phyloP scores from a whole-genome alignment of 129 eudicot species.

The Helianthus tuberosus region DNA sequence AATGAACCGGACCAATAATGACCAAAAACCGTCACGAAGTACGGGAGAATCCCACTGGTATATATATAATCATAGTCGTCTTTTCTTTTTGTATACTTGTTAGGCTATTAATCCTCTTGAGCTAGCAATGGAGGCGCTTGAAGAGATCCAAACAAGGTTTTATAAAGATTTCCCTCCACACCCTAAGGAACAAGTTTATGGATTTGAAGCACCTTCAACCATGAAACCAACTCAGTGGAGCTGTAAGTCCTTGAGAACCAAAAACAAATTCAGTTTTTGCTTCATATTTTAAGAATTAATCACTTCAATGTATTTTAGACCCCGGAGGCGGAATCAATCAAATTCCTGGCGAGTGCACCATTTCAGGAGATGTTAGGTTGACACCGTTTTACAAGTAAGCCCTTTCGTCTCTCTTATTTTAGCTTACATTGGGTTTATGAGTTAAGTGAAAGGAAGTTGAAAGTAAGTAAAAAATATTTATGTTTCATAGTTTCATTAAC shows the following conservation, averaged over 20 bases:
- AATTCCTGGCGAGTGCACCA: slow-evolving; percentile 78
- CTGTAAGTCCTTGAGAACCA: slow-evolving; percentile 55
- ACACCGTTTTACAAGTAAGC: slow-evolving; percentile 91
- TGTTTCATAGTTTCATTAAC: too few species aligned
- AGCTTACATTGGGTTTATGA: not conserved
- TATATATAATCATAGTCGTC: not conserved
- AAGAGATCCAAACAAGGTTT: slow-evolving; percentile 80
- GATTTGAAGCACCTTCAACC: slow-evolving; percentile 91
- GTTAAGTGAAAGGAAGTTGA: too few species aligned
- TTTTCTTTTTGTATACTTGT: slow-evolving; percentile 3
- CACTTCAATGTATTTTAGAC: slow-evolving; percentile 40
- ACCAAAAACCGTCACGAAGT: too few species aligned
- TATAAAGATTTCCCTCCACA: slow-evolving; percentile 91
- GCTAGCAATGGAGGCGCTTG: slow-evolving; percentile 87
- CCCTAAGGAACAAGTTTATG: slow-evolving; percentile 74
- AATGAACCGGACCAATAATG: too few species aligned
- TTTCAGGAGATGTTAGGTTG: slow-evolving; percentile 96
- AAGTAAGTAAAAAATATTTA: too few species aligned
- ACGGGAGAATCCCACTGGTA: too few species aligned
- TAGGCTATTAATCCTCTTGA: slow-evolving; percentile 93
- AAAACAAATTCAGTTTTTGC: not conserved
- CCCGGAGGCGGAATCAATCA: slow-evolving; percentile 98
- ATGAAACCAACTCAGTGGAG: slow-evolving; percentile 96
- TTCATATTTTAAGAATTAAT: not conserved
- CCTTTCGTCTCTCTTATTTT: not conserved